phyloP scores from a whole-genome alignment of 352 stramenopile species.

The Phytophthora litchii region DNA sequence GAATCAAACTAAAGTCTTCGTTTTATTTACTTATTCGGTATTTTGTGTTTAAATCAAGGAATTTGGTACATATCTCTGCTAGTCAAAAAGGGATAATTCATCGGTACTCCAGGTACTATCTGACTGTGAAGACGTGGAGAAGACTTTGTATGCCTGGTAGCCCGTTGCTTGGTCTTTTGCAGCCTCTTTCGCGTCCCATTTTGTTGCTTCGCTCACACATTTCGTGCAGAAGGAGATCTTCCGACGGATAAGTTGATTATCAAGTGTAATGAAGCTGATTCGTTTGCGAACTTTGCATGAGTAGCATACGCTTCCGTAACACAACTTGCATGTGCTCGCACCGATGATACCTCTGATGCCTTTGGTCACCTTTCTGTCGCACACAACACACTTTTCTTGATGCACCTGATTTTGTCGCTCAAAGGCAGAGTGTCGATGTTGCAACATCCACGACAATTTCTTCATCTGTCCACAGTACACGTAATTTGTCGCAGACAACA shows the following conservation, averaged over 20 bases:
- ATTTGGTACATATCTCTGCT: neutral
- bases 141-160: constrained; percentile 30
- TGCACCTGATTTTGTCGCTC: constrained; percentile 8
- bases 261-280: constrained; percentile 38
- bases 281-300: constrained; percentile 36
- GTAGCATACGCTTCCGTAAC: constrained; percentile 32
- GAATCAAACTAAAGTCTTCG: no score
- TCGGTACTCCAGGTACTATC: constrained; percentile 13
- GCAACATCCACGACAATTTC: constrained; percentile 51
- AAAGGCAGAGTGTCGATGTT: constrained; percentile 11
- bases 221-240: constrained; percentile 43
- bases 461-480: constrained; percentile 59
- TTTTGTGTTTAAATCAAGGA: no score
- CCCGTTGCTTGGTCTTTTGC: constrained; percentile 26
- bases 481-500: constrained; percentile 39
- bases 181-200: constrained; percentile 28
- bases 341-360: constrained; percentile 22
- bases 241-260: constrained; percentile 33
- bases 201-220: constrained; percentile 37
- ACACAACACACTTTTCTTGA: constrained; percentile 22
- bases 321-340: constrained; percentile 33
- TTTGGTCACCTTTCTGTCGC: constrained; percentile 24
- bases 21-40: no score
- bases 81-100: constrained; percentile 6
- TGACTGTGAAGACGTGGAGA: constrained; percentile 28